Conservation (phyloP, 257 asterid species). For the Fraxinus excelsior region DNA sequence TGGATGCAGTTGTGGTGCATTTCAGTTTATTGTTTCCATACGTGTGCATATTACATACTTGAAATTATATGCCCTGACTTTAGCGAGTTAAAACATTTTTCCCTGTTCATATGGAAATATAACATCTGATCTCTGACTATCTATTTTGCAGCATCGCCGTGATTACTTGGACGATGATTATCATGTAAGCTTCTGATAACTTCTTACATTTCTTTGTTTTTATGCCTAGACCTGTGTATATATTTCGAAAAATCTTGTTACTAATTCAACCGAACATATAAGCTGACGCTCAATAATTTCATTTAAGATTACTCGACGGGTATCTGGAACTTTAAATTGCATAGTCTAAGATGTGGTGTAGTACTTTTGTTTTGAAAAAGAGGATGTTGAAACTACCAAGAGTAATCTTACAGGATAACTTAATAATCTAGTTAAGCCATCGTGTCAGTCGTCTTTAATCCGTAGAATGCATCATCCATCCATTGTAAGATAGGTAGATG, state of each 20-base stretch:
- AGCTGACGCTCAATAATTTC: neutral
- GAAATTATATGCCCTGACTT: neutral
- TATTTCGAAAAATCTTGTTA: neutral
- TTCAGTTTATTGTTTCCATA: neutral
- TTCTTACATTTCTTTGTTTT: neutral
- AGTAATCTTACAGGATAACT: no score
- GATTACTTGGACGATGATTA: constrained; percentile 81
- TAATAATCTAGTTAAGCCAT: no score
- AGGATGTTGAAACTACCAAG: no score
- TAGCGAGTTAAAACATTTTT: neutral
- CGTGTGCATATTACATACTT: neutral
- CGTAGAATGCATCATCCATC: neutral
- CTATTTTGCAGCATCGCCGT: constrained; percentile 63
- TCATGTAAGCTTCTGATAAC: constrained; percentile 57
- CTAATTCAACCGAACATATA: neutral
- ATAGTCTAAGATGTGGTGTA: no score
- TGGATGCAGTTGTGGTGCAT: neutral
- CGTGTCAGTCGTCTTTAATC: neutral
- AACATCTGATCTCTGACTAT: constrained; percentile 17
- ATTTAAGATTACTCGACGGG: neutral
- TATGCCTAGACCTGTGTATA: neutral
- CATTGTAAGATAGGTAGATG: neutral
- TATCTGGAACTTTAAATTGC: neutral
- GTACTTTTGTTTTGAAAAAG: neutral
- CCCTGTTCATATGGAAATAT: constrained; percentile 14